phyloP scores from a whole-genome alignment of 2,329 filamentous ascomycete species.

The Trichoderma sp. region DNA sequence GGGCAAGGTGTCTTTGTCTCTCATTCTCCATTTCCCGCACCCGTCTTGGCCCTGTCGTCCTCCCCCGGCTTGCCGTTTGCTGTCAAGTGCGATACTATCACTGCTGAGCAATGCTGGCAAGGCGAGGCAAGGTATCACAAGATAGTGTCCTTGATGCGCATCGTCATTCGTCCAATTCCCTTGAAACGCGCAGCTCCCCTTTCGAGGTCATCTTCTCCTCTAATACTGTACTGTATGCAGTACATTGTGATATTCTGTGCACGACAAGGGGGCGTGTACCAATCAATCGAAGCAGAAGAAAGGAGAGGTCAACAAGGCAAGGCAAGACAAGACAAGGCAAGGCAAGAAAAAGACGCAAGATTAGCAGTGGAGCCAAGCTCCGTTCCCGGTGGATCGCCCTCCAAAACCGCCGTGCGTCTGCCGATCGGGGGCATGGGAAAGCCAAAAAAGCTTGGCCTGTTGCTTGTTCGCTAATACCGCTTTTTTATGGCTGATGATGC shows the following conservation, averaged over 20 bases:
- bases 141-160: background rate
- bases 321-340: no score
- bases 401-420: slow-evolving; percentile 25
- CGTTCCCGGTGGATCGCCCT: slow-evolving; percentile 17
- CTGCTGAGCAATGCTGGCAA: no score
- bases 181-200: slow-evolving; percentile 17
- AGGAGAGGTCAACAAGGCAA: background rate
- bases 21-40: background rate
- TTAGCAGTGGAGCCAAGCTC: slow-evolving; percentile 20
- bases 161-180: background rate
- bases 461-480: background rate
- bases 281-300: no score
- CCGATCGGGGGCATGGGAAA: slow-evolving; percentile 32
- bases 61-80: slow-evolving; percentile 12
- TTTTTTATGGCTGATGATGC: no score
- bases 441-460: slow-evolving; percentile 14
- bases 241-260: no score
- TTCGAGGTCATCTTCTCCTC: slow-evolving; percentile 1
- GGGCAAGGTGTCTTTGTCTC: background rate
- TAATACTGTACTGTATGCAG: no score
- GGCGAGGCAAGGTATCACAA: no score
- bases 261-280: background rate
- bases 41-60: background rate
- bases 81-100: background rate
- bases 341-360: slow-evolving; percentile 14